These are phyloP conservation scores for Eragrostis tef DNA, from an alignment of 202 grass and related monocot species.

Conservation along the genomic window DNA sequence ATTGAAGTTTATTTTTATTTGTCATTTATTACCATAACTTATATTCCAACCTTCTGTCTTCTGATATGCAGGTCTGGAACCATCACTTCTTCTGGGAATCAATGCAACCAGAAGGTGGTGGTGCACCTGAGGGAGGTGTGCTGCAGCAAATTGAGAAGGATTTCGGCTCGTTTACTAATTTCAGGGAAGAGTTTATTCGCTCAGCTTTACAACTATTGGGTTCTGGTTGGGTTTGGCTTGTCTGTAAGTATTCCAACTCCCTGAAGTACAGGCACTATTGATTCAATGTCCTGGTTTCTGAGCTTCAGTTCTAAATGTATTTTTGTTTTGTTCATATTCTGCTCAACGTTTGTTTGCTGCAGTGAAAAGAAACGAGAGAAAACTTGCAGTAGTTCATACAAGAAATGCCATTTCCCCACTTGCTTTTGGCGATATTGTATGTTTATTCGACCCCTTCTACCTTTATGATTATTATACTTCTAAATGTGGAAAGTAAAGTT, in stretches of 20 bases:
- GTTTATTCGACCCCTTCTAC: conserved; percentile 42
- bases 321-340: conserved; percentile 15
- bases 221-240: conserved; percentile 92
- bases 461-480: neutral
- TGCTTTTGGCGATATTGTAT: conserved; percentile 86
- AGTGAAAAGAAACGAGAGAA: conserved; percentile 77
- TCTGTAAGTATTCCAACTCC: conserved; percentile 62
- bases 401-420: conserved; percentile 85
- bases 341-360: conserved; percentile 32
- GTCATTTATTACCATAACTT: neutral
- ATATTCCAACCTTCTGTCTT: neutral
- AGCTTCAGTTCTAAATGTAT: neutral
- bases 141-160: conserved; percentile 90
- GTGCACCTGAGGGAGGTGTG: conserved; percentile 59
- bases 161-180: conserved; percentile 85
- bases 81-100: conserved; percentile 98
- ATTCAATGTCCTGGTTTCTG: neutral
- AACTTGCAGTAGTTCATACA: conserved; percentile 69
- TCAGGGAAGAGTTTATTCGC: conserved; percentile 77
- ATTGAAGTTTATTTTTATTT: neutral
- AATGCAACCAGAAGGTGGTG: conserved; percentile 87
- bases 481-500: conserved; percentile 20
- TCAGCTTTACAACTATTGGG: conserved; percentile 63
- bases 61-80: conserved; percentile 72
- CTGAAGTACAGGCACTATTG: neutral